These are phyloP conservation scores for Rhodotorula sp. DNA, from an alignment of 1,284 basidiomycete genomes.

Conservation along the genomic window DNA sequence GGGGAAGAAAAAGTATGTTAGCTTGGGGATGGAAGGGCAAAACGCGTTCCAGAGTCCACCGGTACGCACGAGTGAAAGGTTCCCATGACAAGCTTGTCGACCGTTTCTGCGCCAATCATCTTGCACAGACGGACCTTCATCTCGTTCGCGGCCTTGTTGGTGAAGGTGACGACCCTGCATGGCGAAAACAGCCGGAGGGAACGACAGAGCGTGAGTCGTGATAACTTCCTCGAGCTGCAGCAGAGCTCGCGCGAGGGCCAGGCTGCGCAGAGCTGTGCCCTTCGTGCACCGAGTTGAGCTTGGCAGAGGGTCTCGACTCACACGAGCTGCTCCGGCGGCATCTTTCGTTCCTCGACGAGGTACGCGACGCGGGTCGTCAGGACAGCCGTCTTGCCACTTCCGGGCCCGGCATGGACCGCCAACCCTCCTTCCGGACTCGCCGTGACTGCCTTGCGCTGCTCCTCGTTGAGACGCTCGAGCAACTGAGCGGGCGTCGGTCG, in stretches of 20 bases:
- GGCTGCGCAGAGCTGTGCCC: neutral
- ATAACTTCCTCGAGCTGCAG: too few relatives aligned
- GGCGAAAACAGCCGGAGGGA: neutral
- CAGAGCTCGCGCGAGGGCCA: too few relatives aligned
- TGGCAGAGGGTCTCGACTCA: neutral
- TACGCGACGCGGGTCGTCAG: slow-evolving; percentile 76
- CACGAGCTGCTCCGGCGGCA: slow-evolving; percentile 42
- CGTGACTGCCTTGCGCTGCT: slow-evolving; percentile 40
- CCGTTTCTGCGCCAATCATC: slow-evolving; percentile 67
- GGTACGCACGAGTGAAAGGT: slow-evolving; percentile 42
- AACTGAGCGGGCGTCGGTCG: slow-evolving; percentile 12
- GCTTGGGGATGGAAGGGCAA: neutral
- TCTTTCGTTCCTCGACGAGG: slow-evolving; percentile 57
- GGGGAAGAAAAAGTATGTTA: neutral
- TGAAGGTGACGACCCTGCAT: slow-evolving; percentile 50
- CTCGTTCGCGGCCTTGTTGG: slow-evolving; percentile 69
- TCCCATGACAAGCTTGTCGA: slow-evolving; percentile 61
- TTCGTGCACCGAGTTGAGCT: neutral
- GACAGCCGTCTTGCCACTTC: slow-evolving; percentile 58
- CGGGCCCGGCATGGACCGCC: slow-evolving; percentile 78
- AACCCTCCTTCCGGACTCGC: slow-evolving; percentile 59
- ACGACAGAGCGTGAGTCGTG: neutral
- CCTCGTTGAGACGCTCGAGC: slow-evolving; percentile 40
- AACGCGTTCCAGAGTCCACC: neutral
- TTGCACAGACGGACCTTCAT: slow-evolving; percentile 72